These are phyloP conservation scores for Phytophthora agathidicida DNA, from an alignment of 352 stramenopile species.

Conservation along the genomic window DNA sequence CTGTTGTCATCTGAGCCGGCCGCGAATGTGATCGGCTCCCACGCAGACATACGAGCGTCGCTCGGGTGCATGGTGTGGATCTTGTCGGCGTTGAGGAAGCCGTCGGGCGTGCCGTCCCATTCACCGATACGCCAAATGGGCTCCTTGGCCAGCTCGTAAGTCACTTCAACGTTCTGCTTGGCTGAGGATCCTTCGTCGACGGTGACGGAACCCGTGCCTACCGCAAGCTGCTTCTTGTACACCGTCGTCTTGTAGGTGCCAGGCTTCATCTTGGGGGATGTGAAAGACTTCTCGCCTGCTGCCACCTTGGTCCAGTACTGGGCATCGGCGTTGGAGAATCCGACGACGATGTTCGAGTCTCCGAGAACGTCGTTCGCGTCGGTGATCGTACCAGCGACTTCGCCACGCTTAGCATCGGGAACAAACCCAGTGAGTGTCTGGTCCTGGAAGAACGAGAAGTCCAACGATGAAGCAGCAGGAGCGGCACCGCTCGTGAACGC, in stretches of 20 bases:
- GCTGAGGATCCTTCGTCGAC: constrained; percentile 16
- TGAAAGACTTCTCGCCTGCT: constrained; percentile 31
- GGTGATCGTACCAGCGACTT: constrained; percentile 39
- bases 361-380: constrained; percentile 35
- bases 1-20: constrained; percentile 22
- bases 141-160: constrained; percentile 19
- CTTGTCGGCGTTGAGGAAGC: constrained; percentile 59
- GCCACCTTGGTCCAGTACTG: constrained; percentile 51
- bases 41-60: constrained; percentile 44
- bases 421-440: constrained; percentile 46
- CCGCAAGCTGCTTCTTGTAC: constrained; percentile 57
- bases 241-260: constrained; percentile 50
- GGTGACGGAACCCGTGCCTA: constrained; percentile 29
- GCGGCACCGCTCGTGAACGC: constrained; percentile 44
- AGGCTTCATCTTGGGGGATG: constrained; percentile 50
- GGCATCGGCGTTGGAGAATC: constrained; percentile 40
- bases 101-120: constrained; percentile 46
- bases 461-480: constrained; percentile 18
- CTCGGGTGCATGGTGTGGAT: constrained; percentile 60
- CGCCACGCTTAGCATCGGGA: constrained; percentile 31
- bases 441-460: constrained; percentile 57
- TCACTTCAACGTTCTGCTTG: constrained; percentile 31
- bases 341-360: constrained; percentile 36
- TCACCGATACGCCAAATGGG: constrained; percentile 48
- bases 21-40: constrained; percentile 30